Base-by-base conservation (phyloP, 164 flowering plant genomes). In the Vitis riparia region DNA sequence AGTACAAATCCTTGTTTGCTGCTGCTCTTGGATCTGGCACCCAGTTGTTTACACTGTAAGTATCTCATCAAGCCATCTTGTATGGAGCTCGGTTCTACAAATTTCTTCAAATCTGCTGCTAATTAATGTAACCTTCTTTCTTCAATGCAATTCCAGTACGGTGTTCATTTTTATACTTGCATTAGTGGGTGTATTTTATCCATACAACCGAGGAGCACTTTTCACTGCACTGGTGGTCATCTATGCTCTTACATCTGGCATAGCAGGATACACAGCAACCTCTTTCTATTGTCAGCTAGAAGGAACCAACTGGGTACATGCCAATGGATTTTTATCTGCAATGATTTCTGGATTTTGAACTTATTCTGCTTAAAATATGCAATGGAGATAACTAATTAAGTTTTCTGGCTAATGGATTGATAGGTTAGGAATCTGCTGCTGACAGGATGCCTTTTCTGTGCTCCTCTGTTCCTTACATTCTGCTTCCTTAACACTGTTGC, bases 21-120 rank as follows among this genome's bases (percentile, higher is more conserved):
- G 89, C 88, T 3, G 76, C 82, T 27, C 80, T 84, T 65, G 89
- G 87, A 62, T 82, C 83, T 69, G 89, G 89, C 23, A 77, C 83
- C 32, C 89, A 86, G 77, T 73, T 86, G 56, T 76, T 86, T 47
- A 71, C 81, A 19, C 78, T 86, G 89, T 86, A 82, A 84, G 89
- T 48, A 63, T 50, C 15, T 48, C 11, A 14, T 57, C 0, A 9
- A 47, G 12, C 44, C 44, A 37, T 37, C 44, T 37, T 5, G 44
- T 37, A 0, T 37, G 44, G 44, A 37, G 44, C 44, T 37, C 1
- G 44, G 5, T 6, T 37, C 44, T 6, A 37, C 44, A 37, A 37
- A 3, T 37, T 37, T 37, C 44, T 37, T 2, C 7, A 6, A 5
- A 37, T 37, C 44, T 65, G 16, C 10, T 51, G 9, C 15, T 13